Base-by-base conservation (phyloP, 2,329 filamentous ascomycete genomes). In the Aspergillus ochraceoroseus region DNA sequence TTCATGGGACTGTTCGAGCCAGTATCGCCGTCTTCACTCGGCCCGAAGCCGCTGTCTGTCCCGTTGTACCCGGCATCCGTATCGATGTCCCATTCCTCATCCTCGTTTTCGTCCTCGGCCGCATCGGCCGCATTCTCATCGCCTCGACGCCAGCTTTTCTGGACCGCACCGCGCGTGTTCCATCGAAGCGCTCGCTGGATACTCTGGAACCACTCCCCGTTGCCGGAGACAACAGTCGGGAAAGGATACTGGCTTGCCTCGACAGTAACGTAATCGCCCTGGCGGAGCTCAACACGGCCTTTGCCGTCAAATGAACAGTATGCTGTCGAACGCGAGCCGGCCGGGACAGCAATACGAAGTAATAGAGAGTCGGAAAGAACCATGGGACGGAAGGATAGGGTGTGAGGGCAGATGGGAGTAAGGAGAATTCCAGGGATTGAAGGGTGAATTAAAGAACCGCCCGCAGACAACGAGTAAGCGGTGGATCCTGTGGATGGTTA, bases 281-380 rank as follows among this genome's bases (percentile, higher is more conserved):
- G 87, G 48, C 83, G 83, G 23, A 98, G 80, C 66, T 98, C 90
- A 29, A 98, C 79, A 35, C 92, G 87, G 41, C 88, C 89, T 66
- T 96, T 98, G 64, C 92, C 92, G 61, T 98, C 92, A 62, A 98
- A 98, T 27, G 88, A 87, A 62, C 90, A 95, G 72, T 95, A 95
- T 1, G 92, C 92, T 0, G 88, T 95, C 11, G 89, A 90, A 32
- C 92, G 85, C 26, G 87, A 94, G 57, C 83, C 81, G 48, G 77
- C 76, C 0, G 92, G 92, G 8, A 98, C 82, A 4, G 85, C 84
- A 37, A 98, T 86, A 35, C 89, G 87, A 46, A 98, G 79, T 11
- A 89, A 82, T 74, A 95, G 87, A 41, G 86, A 92, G 68, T 98
- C 92, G 33, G 88, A 94, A 33, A 98, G 79, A 5, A 98, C 85